These are phyloP conservation scores for Entomortierella beljakovae DNA, from an alignment of 192 early-diverging fungal species.

Conservation along the genomic window DNA sequence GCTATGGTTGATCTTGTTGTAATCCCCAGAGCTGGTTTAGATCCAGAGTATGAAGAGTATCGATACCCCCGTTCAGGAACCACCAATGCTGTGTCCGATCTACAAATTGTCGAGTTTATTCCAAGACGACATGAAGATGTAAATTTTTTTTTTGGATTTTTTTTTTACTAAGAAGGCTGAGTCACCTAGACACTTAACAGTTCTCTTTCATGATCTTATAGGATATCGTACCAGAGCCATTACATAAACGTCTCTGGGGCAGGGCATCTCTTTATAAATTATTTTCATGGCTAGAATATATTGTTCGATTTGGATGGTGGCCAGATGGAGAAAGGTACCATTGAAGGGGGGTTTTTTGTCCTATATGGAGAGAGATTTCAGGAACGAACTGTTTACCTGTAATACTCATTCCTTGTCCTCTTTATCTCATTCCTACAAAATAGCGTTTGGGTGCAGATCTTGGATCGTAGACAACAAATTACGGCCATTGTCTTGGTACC, in stretches of 20 bases:
- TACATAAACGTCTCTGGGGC: constrained; percentile 61
- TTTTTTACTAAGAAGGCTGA: neutral
- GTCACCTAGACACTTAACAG: neutral
- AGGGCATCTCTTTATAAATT: constrained; percentile 46
- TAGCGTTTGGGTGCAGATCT: constrained; percentile 69
- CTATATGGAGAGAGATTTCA: too few species aligned
- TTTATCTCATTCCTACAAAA: neutral
- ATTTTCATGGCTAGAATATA: constrained; percentile 79
- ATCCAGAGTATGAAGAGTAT: constrained; percentile 60
- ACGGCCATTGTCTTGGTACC: constrained; percentile 66
- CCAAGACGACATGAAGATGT: constrained; percentile 32
- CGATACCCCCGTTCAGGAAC: constrained; percentile 73
- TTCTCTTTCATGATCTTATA: constrained; percentile 8
- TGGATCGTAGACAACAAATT: constrained; percentile 64
- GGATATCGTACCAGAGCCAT: constrained; percentile 44
- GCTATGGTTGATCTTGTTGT: constrained; percentile 64
- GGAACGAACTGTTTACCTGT: too few species aligned
- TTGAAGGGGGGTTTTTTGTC: neutral
- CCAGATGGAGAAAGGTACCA: constrained; percentile 64
- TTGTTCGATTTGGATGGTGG: constrained; percentile 72
- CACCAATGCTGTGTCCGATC: constrained; percentile 62
- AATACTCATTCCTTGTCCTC: too few species aligned
- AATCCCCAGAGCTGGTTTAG: constrained; percentile 56
- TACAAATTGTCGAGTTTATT: constrained; percentile 68
- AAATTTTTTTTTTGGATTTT: neutral